Evolutionary conservation across 306 rosid species (phyloP), one percentile per base, ranked within the genome.

Genomic region (Trifolium dubium): DNA sequence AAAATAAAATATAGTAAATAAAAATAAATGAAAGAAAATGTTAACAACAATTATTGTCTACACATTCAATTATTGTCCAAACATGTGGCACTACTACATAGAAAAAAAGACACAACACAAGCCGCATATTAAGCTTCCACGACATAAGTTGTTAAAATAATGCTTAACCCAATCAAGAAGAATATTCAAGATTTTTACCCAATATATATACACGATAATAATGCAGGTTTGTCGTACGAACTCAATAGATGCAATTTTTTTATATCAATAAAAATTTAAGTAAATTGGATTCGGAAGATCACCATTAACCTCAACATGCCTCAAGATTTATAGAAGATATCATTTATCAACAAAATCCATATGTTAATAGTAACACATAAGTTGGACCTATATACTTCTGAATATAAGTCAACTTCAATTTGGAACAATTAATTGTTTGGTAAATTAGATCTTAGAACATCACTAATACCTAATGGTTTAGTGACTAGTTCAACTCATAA

Each of bases 101-200:
- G 18, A 60, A 60, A 77, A 50, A 67, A 77, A 18, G 32, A 8
- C 3, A 47, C 35, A 28, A 54, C 53, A 35, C 64, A 23, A 19
- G 15, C 30, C 43, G 62, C 53, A 49, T 66, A 6, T 58, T 41
- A 23, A 7, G 55, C 39, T 31, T 8, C 66, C 66, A 67, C 19
- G 58, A 32, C 28, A 29, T 78, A 44, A 19, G 12, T 29, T 69
- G 1, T 37, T 43, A 73, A 59, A 71, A 53, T 37, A 64, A 54
- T 62, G 39, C 54, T 5, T 62, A 53, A 37, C 66, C 54, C 77
- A 62, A 53, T 72, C 80, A 43, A 15, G 29, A 67, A 49, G 55
- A n/a, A 55, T 66, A 31, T 74, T 12, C 71, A 50, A 3, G 17
- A 47, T 37, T 32, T 18, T 73, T 17, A 54, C 0, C 8, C 13